phyloP scores from a whole-genome alignment of 768 basidiomycete species.

The Suillus placidus region DNA sequence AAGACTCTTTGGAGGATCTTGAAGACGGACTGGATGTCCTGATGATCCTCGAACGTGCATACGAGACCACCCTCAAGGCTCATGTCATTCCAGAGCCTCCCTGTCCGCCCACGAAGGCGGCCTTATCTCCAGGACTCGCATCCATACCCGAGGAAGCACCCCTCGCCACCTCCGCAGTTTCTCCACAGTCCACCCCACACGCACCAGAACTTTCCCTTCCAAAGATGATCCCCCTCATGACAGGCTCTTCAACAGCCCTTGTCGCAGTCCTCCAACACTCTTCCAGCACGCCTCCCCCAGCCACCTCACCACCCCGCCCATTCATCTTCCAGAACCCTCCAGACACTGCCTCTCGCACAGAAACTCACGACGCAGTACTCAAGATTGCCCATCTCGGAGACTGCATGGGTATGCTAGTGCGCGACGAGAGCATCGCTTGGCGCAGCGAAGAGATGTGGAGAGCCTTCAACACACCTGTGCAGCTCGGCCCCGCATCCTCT shows the following conservation, averaged over 20 bases:
- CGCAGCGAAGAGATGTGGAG: conserved; percentile 95
- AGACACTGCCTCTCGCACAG: conserved; percentile 30
- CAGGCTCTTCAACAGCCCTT: conserved; percentile 70
- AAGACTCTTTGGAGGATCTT: conserved; percentile 59
- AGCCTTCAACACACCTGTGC: conserved; percentile 68
- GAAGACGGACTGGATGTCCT: conserved; percentile 72
- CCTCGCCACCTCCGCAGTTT: conserved; percentile 4
- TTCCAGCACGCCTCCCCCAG: conserved; percentile 18
- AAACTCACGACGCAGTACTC: conserved; percentile 59
- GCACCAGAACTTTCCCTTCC: conserved; percentile 26
- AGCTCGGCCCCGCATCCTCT: conserved; percentile 63
- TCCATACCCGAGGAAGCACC: conserved; percentile 28
- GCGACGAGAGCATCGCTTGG: conserved; percentile 79
- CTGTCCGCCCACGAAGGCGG: conserved; percentile 12
- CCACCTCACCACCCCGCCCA: conserved; percentile 23
- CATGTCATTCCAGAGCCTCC: conserved; percentile 48
- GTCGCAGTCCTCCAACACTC: conserved; percentile 62
- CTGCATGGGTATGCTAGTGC: conserved; percentile 85
- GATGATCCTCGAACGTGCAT: conserved; percentile 69
- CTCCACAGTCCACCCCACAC: conserved; percentile 2
- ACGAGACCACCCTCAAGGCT: conserved; percentile 63
- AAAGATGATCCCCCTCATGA: conserved; percentile 44
- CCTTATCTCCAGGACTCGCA: conserved; percentile 18
- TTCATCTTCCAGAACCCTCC: conserved; percentile 20
- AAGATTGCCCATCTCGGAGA: conserved; percentile 87